These are phyloP conservation scores for Phytophthora sp. DNA, from an alignment of 352 stramenopile genomes.

Conservation along the genomic window DNA sequence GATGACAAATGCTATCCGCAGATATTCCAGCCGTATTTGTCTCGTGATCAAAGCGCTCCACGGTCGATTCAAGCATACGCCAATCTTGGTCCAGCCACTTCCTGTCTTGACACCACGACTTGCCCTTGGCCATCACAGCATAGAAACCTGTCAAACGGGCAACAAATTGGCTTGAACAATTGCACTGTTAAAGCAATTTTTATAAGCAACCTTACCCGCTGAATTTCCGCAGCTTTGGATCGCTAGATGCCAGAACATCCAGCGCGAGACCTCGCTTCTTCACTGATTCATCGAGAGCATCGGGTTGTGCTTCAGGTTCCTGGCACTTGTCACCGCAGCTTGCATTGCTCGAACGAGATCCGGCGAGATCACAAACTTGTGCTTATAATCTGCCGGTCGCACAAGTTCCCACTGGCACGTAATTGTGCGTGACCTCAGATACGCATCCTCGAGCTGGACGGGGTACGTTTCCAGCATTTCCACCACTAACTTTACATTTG, in stretches of 20 bases:
- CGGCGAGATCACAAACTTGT: too few species aligned
- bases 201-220: constrained; percentile 18
- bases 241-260: not conserved
- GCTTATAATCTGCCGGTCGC: not conserved
- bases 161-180: constrained; percentile 4
- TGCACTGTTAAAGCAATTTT: constrained; percentile 3
- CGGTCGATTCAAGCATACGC: not conserved
- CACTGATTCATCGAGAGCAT: not conserved
- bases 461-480: not conserved
- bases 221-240: too few species aligned
- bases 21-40: not conserved
- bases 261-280: constrained; percentile 4
- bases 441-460: not conserved
- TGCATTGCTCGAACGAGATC: not conserved
- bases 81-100: constrained; percentile 20
- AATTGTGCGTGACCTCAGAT: not conserved
- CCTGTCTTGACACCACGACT: constrained; percentile 10
- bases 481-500: not conserved
- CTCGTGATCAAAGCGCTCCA: not conserved
- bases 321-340: not conserved
- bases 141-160: constrained; percentile 5
- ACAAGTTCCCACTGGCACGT: not conserved
- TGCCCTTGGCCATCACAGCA: not conserved
- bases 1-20: not conserved
- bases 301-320: not conserved